Conservation (phyloP, 2,329 filamentous ascomycete species). For the Endothia cerciana region DNA sequence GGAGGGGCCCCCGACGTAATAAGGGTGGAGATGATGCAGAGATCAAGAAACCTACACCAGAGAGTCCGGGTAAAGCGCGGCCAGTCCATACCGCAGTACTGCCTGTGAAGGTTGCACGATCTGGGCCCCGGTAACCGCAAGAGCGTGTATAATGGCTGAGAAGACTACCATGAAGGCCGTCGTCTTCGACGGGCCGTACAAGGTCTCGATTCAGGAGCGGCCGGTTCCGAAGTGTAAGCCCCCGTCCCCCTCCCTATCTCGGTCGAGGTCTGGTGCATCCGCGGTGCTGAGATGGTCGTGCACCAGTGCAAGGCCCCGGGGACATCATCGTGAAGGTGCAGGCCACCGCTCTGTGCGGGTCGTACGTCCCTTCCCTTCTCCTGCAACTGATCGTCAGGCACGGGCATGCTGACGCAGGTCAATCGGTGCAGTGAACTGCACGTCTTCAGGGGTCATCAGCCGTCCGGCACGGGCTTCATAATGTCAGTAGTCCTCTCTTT, state of each 20-base stretch:
- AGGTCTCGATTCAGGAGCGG: conserved; percentile 77
- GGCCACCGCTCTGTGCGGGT: conserved; percentile 85
- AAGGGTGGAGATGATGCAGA: conserved; percentile 1
- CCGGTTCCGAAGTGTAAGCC: conserved; percentile 70
- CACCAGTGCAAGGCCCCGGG: conserved; percentile 64
- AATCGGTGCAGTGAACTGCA: conserved; percentile 71
- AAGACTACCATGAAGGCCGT: conserved; percentile 83
- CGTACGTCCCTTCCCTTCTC: conserved; percentile 57
- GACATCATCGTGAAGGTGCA: conserved; percentile 85
- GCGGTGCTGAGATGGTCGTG: conserved; percentile 28
- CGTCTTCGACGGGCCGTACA: conserved; percentile 78
- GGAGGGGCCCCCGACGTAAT: background rate
- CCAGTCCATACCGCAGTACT: too few relatives aligned
- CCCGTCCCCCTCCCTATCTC: background rate
- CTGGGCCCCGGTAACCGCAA: background rate
- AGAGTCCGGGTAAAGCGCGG: too few relatives aligned
- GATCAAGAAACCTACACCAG: background rate
- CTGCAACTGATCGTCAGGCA: conserved; percentile 12
- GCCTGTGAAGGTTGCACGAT: background rate
- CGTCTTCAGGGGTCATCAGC: conserved; percentile 81
- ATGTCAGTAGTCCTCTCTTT: conserved; percentile 44
- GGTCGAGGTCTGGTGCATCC: conserved; percentile 30
- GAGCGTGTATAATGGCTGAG: conserved; percentile 36
- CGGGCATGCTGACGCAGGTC: conserved; percentile 6
- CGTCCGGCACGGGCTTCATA: conserved; percentile 64